A percentile compares a stretch with the other conserved stretches of the same genome.
Evolutionary conservation across 108 stramenopile genomes (phyloP).

Genomic region (Cyclotella choctawhatcheeana): DNA sequence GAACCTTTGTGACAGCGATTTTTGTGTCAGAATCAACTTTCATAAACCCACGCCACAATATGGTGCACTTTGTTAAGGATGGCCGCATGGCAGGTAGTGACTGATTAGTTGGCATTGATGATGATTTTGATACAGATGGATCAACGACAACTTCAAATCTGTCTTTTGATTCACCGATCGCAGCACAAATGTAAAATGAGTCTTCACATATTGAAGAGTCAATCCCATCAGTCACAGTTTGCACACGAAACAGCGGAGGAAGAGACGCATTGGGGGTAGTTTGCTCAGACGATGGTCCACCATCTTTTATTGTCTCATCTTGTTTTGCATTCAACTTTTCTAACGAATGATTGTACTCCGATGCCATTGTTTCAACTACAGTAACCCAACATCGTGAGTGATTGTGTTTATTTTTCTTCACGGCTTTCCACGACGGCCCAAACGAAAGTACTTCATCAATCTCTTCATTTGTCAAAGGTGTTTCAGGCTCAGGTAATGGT

Average conservation of each 20-base stretch:
- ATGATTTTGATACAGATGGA: conserved; percentile 21
- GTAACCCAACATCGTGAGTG: conserved; percentile 31
- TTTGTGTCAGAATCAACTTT: neutral
- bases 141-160: conserved; percentile 48
- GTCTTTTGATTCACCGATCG: conserved; percentile 63
- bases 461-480: conserved; percentile 32
- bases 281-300: conserved; percentile 12
- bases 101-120: neutral
- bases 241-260: conserved; percentile 40
- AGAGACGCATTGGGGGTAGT: conserved; percentile 41
- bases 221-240: conserved; percentile 11
- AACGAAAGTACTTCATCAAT: conserved; percentile 49
- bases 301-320: conserved; percentile 10
- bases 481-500: conserved; percentile 23
- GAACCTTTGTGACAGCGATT: conserved; percentile 79
- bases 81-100: conserved; percentile 67
- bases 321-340: conserved; percentile 9
- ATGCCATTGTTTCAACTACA: conserved; percentile 43
- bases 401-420: conserved; percentile 23
- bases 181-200: conserved; percentile 64
- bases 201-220: conserved; percentile 18
- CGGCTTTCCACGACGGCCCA: conserved; percentile 40
- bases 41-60: conserved; percentile 48
- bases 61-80: conserved; percentile 73
- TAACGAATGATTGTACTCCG: conserved; percentile 44